Percentiles rank a stretch among this genome's conserved stretches.
Conservation (phyloP, 148 eudicot genomes). For the Rhododendron vialii region DNA sequence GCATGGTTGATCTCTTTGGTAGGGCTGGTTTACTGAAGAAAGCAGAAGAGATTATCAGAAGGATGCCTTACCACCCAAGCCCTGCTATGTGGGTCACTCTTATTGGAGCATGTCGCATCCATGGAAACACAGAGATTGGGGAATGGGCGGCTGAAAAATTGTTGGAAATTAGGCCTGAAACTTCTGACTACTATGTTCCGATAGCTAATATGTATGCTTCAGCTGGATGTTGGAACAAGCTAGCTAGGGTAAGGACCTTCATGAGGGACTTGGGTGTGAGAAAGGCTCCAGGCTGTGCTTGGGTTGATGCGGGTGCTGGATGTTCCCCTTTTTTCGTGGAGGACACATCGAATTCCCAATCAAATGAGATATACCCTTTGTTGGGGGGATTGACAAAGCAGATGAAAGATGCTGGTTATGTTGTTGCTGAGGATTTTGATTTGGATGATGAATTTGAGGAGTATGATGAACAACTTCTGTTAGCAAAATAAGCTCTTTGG, state of each 20-base stretch:
- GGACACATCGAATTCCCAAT: conserved; percentile 44
- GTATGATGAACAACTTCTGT: conserved; percentile 2
- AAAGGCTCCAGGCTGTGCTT: conserved; percentile 77
- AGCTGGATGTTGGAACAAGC: conserved; percentile 60
- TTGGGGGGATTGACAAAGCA: conserved; percentile 50
- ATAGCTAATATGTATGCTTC: conserved; percentile 83
- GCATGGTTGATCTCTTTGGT: conserved; percentile 83
- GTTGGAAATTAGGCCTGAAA: conserved; percentile 54
- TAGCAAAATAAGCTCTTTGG: background rate
- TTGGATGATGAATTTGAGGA: conserved; percentile 28
- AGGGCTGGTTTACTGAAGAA: conserved; percentile 65
- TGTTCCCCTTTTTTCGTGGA: conserved; percentile 55
- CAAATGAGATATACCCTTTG: conserved; percentile 49
- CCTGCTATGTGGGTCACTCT: conserved; percentile 83
- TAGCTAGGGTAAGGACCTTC: conserved; percentile 51
- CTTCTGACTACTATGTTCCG: conserved; percentile 68
- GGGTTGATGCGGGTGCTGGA: conserved; percentile 63
- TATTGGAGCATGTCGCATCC: conserved; percentile 61
- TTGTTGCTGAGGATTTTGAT: conserved; percentile 22
- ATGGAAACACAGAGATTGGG: conserved; percentile 53
- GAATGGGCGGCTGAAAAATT: conserved; percentile 70
- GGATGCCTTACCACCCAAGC: conserved; percentile 64
- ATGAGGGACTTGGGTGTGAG: conserved; percentile 69
- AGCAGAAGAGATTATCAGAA: conserved; percentile 46
- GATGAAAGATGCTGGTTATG: conserved; percentile 60